A percentile compares a stretch with the other conserved stretches of the same genome.
These are phyloP conservation scores for Brachypodium distachyon DNA, from an alignment of 202 grass and related monocot species.

Conservation along the genomic window DNA sequence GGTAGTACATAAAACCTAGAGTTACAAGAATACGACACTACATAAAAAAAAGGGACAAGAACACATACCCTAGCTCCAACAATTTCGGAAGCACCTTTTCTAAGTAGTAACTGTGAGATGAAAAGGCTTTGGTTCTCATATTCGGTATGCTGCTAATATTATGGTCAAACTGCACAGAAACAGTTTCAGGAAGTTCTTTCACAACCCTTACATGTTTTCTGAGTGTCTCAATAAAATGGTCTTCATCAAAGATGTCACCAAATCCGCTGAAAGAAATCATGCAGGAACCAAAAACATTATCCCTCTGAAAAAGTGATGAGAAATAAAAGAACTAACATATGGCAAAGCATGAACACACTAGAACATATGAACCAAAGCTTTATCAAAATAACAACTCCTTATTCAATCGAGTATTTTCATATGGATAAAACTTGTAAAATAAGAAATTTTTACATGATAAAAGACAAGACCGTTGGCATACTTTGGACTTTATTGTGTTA, in stretches of 20 bases:
- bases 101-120: slow-evolving; percentile 63
- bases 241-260: slow-evolving; percentile 83
- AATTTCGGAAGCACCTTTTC: slow-evolving; percentile 79
- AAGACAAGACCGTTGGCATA: neutral
- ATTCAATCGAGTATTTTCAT: neutral
- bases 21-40: neutral
- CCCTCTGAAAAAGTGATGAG: neutral
- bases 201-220: slow-evolving; percentile 65
- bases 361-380: neutral
- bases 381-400: neutral
- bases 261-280: slow-evolving; percentile 67
- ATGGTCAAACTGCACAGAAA: slow-evolving; percentile 52
- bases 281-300: slow-evolving; percentile 2
- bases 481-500: neutral
- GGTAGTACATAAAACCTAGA: neutral
- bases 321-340: neutral
- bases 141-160: slow-evolving; percentile 86
- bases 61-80: slow-evolving; percentile 68
- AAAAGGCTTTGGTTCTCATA: slow-evolving; percentile 96
- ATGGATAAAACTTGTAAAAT: neutral
- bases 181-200: slow-evolving; percentile 57
- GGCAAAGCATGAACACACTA: neutral
- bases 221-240: slow-evolving; percentile 64
- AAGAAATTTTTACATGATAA: neutral
- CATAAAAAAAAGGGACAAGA: neutral